phyloP scores from a whole-genome alignment of 345 rosid genomes.

The Heritiera littoralis region DNA sequence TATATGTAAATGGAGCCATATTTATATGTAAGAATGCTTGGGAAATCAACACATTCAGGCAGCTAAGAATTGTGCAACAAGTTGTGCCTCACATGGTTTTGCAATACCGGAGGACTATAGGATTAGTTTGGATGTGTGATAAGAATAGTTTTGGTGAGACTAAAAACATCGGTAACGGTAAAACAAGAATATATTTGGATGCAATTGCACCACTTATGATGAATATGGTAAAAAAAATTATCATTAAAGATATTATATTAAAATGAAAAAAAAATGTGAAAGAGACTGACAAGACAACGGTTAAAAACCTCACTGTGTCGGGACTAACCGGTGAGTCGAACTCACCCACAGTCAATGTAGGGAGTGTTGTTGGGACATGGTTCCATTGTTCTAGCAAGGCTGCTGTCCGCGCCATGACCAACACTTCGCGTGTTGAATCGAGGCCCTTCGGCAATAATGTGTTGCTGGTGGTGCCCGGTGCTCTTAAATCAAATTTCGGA shows the following conservation, averaged over 20 bases:
- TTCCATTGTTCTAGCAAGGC: constrained; percentile 66
- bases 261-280: no score
- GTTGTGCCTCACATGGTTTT: constrained; percentile 64
- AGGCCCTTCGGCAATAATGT: constrained; percentile 54
- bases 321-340: no score
- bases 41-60: constrained; percentile 51
- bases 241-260: no score
- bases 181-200: no score
- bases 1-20: background rate
- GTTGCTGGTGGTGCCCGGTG: constrained; percentile 40
- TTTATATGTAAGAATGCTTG: constrained; percentile 30
- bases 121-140: no score
- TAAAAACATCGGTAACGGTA: no score
- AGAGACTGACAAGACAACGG: no score
- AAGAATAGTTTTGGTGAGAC: no score
- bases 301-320: no score
- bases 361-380: constrained; percentile 68
- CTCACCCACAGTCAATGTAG: constrained; percentile 45
- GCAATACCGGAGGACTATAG: constrained; percentile 33
- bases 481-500: constrained; percentile 55
- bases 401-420: constrained; percentile 51
- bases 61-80: constrained; percentile 57
- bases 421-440: constrained; percentile 49
- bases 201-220: no score
- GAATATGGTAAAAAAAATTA: no score